Evolutionary conservation across 208 protist genomes (phyloP).

Genomic region (Blechomonas ayalai): DNA sequence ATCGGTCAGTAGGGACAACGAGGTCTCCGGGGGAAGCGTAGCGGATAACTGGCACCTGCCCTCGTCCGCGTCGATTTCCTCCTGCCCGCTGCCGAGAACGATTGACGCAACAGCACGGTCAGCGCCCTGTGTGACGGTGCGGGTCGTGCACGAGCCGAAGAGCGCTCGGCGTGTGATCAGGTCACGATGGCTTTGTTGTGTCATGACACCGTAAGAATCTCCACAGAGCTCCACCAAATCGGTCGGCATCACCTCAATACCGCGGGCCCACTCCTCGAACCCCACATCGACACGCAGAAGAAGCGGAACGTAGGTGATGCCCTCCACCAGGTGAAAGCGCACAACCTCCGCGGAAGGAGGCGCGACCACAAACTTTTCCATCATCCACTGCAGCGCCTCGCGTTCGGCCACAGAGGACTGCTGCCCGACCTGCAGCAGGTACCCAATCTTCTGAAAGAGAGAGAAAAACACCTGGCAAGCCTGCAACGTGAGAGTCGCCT

Average conservation of each 20-base stretch:
- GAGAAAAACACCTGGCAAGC: conserved; percentile 6
- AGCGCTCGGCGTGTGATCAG: conserved; percentile 3
- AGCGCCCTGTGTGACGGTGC: neutral
- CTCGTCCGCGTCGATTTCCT: neutral
- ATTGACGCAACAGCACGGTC: neutral
- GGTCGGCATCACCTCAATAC: conserved; percentile 8
- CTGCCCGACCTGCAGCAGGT: conserved; percentile 2
- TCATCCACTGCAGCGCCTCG: neutral
- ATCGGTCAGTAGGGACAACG: conserved; percentile 2
- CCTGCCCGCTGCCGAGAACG: neutral
- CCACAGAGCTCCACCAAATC: conserved; percentile 35
- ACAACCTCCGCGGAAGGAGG: neutral
- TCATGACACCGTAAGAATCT: conserved; percentile 6
- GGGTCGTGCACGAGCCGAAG: neutral
- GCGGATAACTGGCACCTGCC: conserved; percentile 1
- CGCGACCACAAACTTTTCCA: conserved; percentile 1
- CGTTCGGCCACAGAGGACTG: neutral
- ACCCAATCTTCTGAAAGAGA: conserved; percentile 15
- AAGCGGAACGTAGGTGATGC: conserved; percentile 5
- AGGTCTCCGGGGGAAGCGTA: neutral
- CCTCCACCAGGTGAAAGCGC: neutral
- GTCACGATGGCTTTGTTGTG: neutral
- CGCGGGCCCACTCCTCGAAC: conserved; percentile 6
- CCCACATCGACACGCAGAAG: conserved; percentile 11
- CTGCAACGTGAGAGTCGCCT: conserved; percentile 1